Evolutionary conservation across 371 early-diverging fungal genomes (phyloP).

Genomic region (Actinomortierella ambigua): DNA sequence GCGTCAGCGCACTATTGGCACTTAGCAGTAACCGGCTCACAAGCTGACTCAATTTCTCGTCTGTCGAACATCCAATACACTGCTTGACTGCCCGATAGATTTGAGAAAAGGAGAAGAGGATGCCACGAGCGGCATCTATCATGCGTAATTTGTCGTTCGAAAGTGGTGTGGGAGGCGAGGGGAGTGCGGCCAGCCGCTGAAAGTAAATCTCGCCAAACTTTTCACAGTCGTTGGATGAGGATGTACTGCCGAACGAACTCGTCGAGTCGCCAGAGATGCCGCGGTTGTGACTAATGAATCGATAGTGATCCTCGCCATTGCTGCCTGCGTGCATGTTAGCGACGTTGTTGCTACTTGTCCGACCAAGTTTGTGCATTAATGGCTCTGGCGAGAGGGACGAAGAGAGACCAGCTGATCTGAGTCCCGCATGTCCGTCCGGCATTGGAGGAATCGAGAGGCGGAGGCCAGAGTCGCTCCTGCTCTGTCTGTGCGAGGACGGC

Average conservation of each 20-base stretch:
- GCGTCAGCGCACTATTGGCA: conserved; percentile 25
- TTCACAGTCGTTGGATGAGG: conserved; percentile 37
- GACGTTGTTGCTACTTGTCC: conserved; percentile 11
- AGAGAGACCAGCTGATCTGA: conserved; percentile 7
- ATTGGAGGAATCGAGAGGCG: conserved; percentile 21
- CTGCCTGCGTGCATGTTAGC: conserved; percentile 11
- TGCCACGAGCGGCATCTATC: conserved; percentile 41
- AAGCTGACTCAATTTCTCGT: conserved; percentile 30
- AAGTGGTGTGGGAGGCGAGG: conserved; percentile 19
- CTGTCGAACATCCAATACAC: conserved; percentile 30
- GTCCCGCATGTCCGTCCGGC: conserved; percentile 2
- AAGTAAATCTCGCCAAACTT: conserved; percentile 38
- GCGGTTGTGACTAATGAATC: conserved; percentile 37
- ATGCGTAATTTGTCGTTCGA: conserved; percentile 26
- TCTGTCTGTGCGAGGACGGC: conserved; percentile 15
- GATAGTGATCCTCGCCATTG: conserved; percentile 33
- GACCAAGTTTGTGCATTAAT: conserved; percentile 10
- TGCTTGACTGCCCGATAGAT: conserved; percentile 45
- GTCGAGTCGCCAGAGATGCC: conserved; percentile 41
- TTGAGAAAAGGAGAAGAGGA: conserved; percentile 41
- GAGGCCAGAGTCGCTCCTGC: conserved; percentile 32
- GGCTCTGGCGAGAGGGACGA: conserved; percentile 17
- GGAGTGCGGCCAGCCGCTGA: conserved; percentile 33
- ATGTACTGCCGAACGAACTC: conserved; percentile 31
- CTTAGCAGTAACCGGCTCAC: conserved; percentile 29